phyloP scores from a whole-genome alignment of 73 alveolate species.

The Loxodes magnus region DNA sequence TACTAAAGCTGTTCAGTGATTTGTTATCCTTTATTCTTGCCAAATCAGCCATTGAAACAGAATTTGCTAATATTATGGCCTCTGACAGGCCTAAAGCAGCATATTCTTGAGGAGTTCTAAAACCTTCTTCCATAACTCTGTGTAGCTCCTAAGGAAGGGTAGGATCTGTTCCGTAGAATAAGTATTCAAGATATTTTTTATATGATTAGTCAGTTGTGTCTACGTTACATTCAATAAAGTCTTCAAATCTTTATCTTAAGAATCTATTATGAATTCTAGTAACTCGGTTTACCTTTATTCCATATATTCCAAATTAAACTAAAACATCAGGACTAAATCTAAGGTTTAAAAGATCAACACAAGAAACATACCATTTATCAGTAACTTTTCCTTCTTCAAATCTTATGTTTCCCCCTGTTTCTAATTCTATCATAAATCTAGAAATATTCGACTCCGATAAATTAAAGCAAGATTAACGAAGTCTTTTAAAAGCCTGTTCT shows the following conservation, averaged over 20 bases:
- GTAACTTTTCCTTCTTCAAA: slow-evolving; percentile 51
- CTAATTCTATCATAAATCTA: slow-evolving; percentile 57
- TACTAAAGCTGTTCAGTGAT: slow-evolving; percentile 9
- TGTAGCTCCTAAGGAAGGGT: slow-evolving; percentile 44
- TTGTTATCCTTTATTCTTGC: slow-evolving; percentile 35
- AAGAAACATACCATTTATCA: slow-evolving; percentile 47
- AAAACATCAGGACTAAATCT: slow-evolving; percentile 27
- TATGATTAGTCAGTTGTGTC: slow-evolving; percentile 47
- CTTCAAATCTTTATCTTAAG: slow-evolving; percentile 58
- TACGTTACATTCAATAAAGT: slow-evolving; percentile 47
- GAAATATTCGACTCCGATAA: no score
- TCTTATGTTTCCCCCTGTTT: slow-evolving; percentile 79
- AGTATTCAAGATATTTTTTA: slow-evolving; percentile 59
- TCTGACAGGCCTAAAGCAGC: slow-evolving; percentile 32
- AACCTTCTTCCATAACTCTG: slow-evolving; percentile 75
- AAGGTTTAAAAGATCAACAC: slow-evolving; percentile 35
- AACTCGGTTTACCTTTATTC: slow-evolving; percentile 34
- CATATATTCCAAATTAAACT: slow-evolving; percentile 28
- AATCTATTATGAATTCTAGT: slow-evolving; percentile 54
- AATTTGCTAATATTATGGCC: slow-evolving; percentile 48
- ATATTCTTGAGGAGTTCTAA: slow-evolving; percentile 50
- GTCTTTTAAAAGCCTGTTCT: no score
- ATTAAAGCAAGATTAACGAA: no score
- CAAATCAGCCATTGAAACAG: slow-evolving; percentile 58
- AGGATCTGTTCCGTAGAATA: slow-evolving; percentile 70